phyloP scores from a whole-genome alignment of 106 monocot genomes.

The Cymbidium sinense region DNA sequence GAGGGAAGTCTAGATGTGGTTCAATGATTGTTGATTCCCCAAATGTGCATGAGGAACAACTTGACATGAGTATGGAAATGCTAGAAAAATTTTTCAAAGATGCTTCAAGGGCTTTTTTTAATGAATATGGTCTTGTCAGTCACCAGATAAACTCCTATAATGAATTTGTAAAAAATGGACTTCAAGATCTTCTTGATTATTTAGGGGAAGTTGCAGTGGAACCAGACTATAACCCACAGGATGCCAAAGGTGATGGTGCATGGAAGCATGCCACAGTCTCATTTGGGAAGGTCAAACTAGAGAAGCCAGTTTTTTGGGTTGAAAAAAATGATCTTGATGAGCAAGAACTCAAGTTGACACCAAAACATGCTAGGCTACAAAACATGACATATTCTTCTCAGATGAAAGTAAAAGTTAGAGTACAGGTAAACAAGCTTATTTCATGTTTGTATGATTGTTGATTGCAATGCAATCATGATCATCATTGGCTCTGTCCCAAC shows the following conservation, averaged over 20 bases:
- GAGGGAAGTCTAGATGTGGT: constrained; percentile 10
- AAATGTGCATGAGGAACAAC: background rate
- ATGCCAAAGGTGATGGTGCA: constrained; percentile 34
- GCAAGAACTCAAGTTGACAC: constrained; percentile 48
- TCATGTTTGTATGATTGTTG: background rate
- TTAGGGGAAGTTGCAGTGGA: constrained; percentile 72
- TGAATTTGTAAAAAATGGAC: constrained; percentile 57
- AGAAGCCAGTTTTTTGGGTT: constrained; percentile 67
- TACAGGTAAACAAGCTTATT: constrained; percentile 43
- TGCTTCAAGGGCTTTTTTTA: constrained; percentile 59
- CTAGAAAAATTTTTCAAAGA: constrained; percentile 77
- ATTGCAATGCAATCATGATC: background rate
- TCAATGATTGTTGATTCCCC: constrained; percentile 26
- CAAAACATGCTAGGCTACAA: constrained; percentile 84
- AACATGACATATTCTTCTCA: constrained; percentile 83
- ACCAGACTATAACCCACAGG: constrained; percentile 69
- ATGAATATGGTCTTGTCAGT: constrained; percentile 67
- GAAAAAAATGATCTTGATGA: constrained; percentile 30
- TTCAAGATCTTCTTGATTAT: constrained; percentile 73
- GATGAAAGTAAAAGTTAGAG: constrained; percentile 57
- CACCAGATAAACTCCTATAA: constrained; percentile 94
- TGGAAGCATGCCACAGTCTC: constrained; percentile 67
- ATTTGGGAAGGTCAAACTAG: constrained; percentile 69
- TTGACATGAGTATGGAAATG: constrained; percentile 19
- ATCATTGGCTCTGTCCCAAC: background rate